Percentiles rank a stretch among this genome's conserved stretches.
These are phyloP conservation scores for Elongisporangium undulatum DNA, from an alignment of 352 stramenopile species.

Conservation along the genomic window DNA sequence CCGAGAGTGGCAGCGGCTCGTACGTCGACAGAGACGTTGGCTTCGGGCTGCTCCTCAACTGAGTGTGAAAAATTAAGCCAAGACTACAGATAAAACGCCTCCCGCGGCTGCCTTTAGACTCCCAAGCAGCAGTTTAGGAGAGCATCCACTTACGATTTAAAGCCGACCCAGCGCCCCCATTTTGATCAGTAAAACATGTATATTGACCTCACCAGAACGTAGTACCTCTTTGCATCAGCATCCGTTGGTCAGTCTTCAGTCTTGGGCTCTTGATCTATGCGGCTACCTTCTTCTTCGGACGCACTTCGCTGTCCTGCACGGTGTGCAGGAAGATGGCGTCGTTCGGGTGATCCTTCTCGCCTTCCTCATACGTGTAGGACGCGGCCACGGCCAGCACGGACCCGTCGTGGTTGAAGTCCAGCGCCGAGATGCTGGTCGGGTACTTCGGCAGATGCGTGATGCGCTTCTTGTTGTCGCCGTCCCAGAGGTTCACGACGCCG, in stretches of 20 bases:
- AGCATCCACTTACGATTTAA: neutral
- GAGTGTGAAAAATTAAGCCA: neutral
- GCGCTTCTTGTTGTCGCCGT: conserved; percentile 95
- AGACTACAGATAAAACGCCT: neutral
- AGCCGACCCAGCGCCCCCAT: neutral
- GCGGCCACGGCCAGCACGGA: conserved; percentile 91
- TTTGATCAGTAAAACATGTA: neutral
- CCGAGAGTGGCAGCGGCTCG: neutral
- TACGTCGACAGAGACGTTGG: neutral
- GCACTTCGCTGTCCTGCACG: conserved; percentile 86
- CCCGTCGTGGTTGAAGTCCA: conserved; percentile 95
- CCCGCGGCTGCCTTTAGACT: neutral
- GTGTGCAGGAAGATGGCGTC: conserved; percentile 93
- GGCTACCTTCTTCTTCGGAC: conserved; percentile 58
- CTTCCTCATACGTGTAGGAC: conserved; percentile 98
- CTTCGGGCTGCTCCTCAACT: neutral
- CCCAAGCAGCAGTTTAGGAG: neutral
- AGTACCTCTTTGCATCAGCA: neutral
- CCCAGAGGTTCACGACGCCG: conserved; percentile 91
- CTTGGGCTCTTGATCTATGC: conserved; percentile 5
- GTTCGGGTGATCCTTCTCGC: conserved; percentile 94
- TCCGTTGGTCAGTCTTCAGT: neutral
- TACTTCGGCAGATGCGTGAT: conserved; percentile 82
- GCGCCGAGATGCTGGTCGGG: conserved; percentile 85
- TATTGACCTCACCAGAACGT: neutral